A percentile compares a stretch with the other conserved stretches of the same genome.
Conservation (phyloP, 108 stramenopile genomes). For the Nitzschia sp. region DNA sequence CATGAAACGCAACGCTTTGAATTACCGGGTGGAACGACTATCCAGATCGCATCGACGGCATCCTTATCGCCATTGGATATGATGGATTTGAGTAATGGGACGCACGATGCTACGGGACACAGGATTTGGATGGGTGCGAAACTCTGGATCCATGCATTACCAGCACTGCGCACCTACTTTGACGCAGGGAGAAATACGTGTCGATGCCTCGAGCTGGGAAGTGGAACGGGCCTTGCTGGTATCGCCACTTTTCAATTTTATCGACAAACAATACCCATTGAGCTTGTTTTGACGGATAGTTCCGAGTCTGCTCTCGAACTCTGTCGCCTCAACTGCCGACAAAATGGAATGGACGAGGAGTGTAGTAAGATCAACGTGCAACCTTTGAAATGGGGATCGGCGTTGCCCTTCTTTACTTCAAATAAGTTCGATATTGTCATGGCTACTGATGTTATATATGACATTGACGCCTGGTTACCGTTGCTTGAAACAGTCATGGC, state of each 20-base stretch:
- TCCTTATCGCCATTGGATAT: conserved; percentile 68
- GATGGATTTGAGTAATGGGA: conserved; percentile 60
- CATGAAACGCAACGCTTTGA: neutral
- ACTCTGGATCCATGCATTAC: conserved; percentile 34
- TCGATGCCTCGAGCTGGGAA: conserved; percentile 58
- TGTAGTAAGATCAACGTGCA: conserved; percentile 7
- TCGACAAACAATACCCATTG: neutral
- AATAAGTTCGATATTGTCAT: conserved; percentile 49
- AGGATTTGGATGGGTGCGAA: conserved; percentile 72
- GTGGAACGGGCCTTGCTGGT: conserved; percentile 66
- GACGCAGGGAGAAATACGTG: neutral
- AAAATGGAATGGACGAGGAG: conserved; percentile 15
- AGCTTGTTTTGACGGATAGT: conserved; percentile 49
- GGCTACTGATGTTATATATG: conserved; percentile 76
- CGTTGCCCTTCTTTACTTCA: neutral
- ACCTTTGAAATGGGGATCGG: conserved; percentile 47
- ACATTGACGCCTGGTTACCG: conserved; percentile 43
- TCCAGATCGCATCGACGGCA: conserved; percentile 9
- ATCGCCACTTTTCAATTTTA: conserved; percentile 35
- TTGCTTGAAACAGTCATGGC: conserved; percentile 42
- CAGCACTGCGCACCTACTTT: neutral
- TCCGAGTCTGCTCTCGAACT: conserved; percentile 46
- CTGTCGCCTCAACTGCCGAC: conserved; percentile 54
- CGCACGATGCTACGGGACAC: conserved; percentile 63
- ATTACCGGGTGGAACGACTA: neutral